These are phyloP conservation scores for Rubroboletus pulcherrimus DNA, from an alignment of 768 basidiomycete species.

Conservation along the genomic window DNA sequence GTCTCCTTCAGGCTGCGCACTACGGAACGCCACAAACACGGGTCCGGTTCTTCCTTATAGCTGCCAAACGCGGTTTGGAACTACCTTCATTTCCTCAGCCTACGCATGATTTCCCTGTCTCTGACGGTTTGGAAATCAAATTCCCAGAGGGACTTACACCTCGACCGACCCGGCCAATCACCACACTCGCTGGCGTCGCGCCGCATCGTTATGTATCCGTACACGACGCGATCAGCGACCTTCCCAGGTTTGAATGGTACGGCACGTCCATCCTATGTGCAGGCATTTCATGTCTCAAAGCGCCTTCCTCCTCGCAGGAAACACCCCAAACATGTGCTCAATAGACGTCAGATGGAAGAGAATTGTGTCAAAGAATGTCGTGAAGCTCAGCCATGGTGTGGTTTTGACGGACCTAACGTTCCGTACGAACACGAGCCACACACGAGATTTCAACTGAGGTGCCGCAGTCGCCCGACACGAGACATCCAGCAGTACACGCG, in stretches of 20 bases:
- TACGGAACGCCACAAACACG: slow-evolving; percentile 45
- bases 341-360: slow-evolving; percentile 14
- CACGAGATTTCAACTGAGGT: slow-evolving; percentile 44
- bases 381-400: slow-evolving; percentile 34
- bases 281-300: background rate
- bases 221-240: slow-evolving; percentile 70
- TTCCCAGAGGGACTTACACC: slow-evolving; percentile 40
- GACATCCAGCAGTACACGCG: slow-evolving; percentile 70
- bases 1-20: slow-evolving; percentile 44
- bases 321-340: slow-evolving; percentile 15
- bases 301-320: slow-evolving; percentile 13
- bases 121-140: slow-evolving; percentile 48
- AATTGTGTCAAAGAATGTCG: slow-evolving; percentile 36
- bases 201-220: slow-evolving; percentile 58
- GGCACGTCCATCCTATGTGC: background rate
- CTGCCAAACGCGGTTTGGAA: slow-evolving; percentile 33
- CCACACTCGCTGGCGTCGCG: slow-evolving; percentile 46
- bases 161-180: slow-evolving; percentile 47
- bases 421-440: slow-evolving; percentile 35
- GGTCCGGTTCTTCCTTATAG: slow-evolving; percentile 49
- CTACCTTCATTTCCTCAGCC: slow-evolving; percentile 42
- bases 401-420: slow-evolving; percentile 25
- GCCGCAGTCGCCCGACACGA: slow-evolving; percentile 40
- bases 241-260: slow-evolving; percentile 74
- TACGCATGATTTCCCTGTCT: slow-evolving; percentile 39